Conservation (phyloP, 2,329 filamentous ascomycete genomes). For the Diplodia seriata region DNA sequence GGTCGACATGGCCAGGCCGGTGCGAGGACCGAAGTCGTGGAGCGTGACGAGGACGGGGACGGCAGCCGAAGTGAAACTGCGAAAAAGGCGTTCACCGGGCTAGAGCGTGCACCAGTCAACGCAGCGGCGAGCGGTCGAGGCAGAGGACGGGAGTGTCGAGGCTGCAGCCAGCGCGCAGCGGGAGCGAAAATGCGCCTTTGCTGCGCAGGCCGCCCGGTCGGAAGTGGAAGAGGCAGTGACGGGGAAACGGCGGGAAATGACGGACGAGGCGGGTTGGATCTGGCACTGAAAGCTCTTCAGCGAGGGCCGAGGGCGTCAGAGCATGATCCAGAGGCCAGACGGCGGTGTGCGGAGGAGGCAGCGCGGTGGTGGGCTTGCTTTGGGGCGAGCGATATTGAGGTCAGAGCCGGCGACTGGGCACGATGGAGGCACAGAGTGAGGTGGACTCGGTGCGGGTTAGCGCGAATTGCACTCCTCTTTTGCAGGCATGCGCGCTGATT, state of each 20-base stretch:
- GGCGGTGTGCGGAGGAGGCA: constrained; percentile 20
- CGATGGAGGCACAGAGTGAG: constrained; percentile 24
- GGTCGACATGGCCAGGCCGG: constrained; percentile 48
- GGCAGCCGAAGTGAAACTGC: constrained; percentile 27
- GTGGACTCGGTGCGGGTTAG: constrained; percentile 29
- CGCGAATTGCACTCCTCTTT: constrained; percentile 33
- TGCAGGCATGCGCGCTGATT: constrained; percentile 30
- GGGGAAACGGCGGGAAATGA: constrained; percentile 33
- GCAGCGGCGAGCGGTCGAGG: constrained; percentile 9
- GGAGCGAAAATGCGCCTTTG: constrained; percentile 19
- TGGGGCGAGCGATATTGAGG: constrained; percentile 28
- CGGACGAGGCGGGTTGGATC: constrained; percentile 29
- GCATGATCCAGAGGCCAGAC: constrained; percentile 2
- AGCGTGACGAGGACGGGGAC: constrained; percentile 21
- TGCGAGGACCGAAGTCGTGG: constrained; percentile 30
- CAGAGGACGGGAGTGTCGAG: not conserved
- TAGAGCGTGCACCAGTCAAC: constrained; percentile 3
- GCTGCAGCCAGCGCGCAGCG: constrained; percentile 11
- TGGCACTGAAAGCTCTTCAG: constrained; percentile 11
- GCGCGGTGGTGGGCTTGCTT: constrained; percentile 21
- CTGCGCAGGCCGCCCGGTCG: constrained; percentile 24
- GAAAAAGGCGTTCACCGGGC: constrained; percentile 2
- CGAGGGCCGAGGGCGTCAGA: constrained; percentile 25
- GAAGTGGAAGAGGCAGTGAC: constrained; percentile 29
- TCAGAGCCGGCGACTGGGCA: constrained; percentile 29